Base-by-base conservation (phyloP, 2,329 filamentous ascomycete species). In the Ophiognomonia clavigignenti-juglandacearum region DNA sequence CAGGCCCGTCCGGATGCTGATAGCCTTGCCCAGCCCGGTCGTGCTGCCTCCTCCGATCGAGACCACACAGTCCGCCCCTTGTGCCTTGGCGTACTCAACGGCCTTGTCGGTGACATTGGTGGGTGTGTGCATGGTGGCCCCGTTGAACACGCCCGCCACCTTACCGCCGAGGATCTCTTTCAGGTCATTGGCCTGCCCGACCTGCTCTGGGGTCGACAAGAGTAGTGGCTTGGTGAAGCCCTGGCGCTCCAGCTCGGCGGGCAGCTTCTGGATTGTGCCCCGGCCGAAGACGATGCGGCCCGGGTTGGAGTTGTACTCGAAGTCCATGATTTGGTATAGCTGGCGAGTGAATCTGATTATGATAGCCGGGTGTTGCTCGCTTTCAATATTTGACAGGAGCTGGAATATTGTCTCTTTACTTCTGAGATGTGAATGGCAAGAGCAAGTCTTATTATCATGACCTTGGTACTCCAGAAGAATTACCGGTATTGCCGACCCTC, bases 1-100 rank as follows among this genome's bases (percentile, higher is more conserved):
- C 29, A 80, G 56, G 0, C 74, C 74, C 2, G 74, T 78, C 14
- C 74, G 71, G 48, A 78, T 67, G 52, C 70, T 73, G 50, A 81
- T 71, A 2, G 77, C 77, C 55, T 82, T 81, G 4, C 78, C 77
- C n/a, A 85, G 63, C 1, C 81, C 80, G 43, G 78, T 78, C 0
- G 78, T 82, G 56, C 75, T 80, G 36, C 80, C 80, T 39, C 80
- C 80, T 11, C 80, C 80, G 54, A 83, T 77, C 16, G 76, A 81
- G 29, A 82, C 64, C 24, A 83, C 62, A 22, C 69, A 71, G 58
- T 83, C 80, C 4, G 75, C 76, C 3, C 61, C 62, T 14, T 67
- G 60, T 0, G 64, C 60, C 45, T 65, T 64, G 1, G 72, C 65
- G 46, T 73, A 71, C 3, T 65, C 62, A n/a, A 81, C 55, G 0